Evolutionary conservation across 2,329 filamentous ascomycete species (phyloP), one percentile per base, ranked within the genome.

Genomic region (Thyridium curvatum): DNA sequence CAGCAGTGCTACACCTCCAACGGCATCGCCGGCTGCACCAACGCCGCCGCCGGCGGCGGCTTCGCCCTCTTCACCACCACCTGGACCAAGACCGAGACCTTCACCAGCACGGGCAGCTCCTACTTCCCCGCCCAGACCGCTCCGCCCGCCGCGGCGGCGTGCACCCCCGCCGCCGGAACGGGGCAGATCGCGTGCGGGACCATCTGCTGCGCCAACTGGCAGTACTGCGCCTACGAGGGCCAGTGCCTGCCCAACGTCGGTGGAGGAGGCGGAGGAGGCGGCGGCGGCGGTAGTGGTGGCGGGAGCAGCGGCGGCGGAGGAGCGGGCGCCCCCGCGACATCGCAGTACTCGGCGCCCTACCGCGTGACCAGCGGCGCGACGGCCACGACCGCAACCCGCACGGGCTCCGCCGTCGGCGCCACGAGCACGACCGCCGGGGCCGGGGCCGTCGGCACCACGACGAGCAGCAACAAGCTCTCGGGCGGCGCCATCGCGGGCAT

Each of bases 401-500:
- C 72, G 13, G 72, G 72, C 39, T 72, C 74, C 12, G 65, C 71
- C 31, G 45, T 43, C 14, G 59, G 59, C 31, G 60, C 59, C 18
- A 75, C 75, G 26, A 63, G 63, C 18, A 74, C 73, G 36, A 68
- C 69, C 31, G 65, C 72, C 1, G 67, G 71, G 31, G 72, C 74
- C n/a, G 66, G 72, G 4, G 73, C 74, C 7, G 72, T 69, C 34
- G 69, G 68, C 35, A 54, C 53, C 9, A 65, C 71, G 6, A 65
- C 60, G 17, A 60, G 56, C 8, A 55, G 51, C 13, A 56, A 53
- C 32, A 48, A 52, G 18, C 71, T 90, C 39, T 85, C 80, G 51
- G 74, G 71, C 32, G 85, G 84, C 38, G 85, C 83, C 43, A 90
- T 90, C 51, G 85, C 86, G 13, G 85, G 85, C 43, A 90, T 90